Evolutionary conservation across 805 yeast genomes (phyloP).

Genomic region (Cyberlindnera japonica): DNA sequence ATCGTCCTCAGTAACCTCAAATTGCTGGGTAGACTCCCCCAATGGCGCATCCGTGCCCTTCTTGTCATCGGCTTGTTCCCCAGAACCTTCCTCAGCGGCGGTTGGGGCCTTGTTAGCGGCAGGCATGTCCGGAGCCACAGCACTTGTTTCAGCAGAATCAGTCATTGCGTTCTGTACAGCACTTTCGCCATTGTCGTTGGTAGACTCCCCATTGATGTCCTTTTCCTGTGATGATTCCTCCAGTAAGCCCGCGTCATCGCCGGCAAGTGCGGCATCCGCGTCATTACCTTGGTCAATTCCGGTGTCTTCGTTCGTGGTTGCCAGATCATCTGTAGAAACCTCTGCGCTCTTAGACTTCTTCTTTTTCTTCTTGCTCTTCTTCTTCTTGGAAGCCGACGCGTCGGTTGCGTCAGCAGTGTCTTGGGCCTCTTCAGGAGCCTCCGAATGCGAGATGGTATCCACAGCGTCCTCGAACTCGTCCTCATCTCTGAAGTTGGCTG

Average conservation of each 20-base stretch:
- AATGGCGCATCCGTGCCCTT: constrained; percentile 9
- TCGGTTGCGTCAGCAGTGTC: background rate
- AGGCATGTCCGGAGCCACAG: too few relatives aligned
- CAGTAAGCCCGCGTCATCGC: too few relatives aligned
- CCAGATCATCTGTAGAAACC: constrained; percentile 1
- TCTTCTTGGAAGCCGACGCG: constrained; percentile 11
- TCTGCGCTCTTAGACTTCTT: constrained; percentile 1
- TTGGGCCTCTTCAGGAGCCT: background rate
- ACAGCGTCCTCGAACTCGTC: constrained; percentile 21
- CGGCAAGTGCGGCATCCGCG: too few relatives aligned
- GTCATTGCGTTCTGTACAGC: too few relatives aligned
- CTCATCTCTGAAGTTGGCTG: constrained; percentile 2
- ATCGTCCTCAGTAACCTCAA: constrained; percentile 11
- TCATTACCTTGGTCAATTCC: background rate
- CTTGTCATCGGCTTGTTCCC: background rate
- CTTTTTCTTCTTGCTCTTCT: constrained; percentile 15
- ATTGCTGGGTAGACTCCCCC: constrained; percentile 19
- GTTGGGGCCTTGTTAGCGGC: too few relatives aligned
- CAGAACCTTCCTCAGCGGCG: background rate
- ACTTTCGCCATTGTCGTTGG: too few relatives aligned
- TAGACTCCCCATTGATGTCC: too few relatives aligned
- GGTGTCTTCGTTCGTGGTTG: background rate
- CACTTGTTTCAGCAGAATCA: too few relatives aligned
- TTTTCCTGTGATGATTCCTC: too few relatives aligned
- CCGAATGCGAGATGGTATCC: background rate